Conservation (phyloP, 2,329 filamentous ascomycete genomes). For the Xylaria sp. region DNA sequence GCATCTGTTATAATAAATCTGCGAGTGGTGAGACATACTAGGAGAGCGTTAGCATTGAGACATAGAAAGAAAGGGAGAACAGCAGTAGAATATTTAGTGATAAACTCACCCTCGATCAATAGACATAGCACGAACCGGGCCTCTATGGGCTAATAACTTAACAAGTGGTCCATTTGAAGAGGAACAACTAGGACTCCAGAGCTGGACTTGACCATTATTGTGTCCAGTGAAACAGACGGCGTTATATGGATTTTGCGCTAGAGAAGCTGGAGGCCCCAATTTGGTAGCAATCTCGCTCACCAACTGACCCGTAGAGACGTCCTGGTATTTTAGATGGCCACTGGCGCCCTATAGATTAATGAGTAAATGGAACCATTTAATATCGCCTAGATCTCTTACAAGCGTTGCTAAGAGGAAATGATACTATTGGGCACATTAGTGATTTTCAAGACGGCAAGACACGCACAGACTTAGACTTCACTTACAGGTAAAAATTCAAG, state of each 20-base stretch:
- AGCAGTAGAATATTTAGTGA: not conserved
- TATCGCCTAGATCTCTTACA: conserved; percentile 61
- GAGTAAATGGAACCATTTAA: conserved; percentile 19
- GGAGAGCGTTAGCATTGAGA: conserved; percentile 17
- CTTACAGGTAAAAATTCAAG: conserved; percentile 73
- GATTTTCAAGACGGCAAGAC: not conserved
- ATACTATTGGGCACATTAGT: conserved; percentile 60
- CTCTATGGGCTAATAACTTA: conserved; percentile 88
- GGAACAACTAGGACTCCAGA: conserved; percentile 89
- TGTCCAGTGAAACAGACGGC: conserved; percentile 92
- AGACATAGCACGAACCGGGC: conserved; percentile 85
- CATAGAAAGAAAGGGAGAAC: not conserved
- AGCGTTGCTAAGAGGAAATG: conserved; percentile 93
- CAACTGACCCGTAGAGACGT: conserved; percentile 91
- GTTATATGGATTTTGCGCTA: conserved; percentile 91
- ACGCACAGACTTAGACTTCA: not conserved
- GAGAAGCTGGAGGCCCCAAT: conserved; percentile 82
- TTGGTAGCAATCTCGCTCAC: conserved; percentile 87
- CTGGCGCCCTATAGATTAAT: conserved; percentile 30
- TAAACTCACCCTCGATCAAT: conserved; percentile 71
- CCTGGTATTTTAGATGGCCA: conserved; percentile 81
- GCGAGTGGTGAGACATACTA: conserved; percentile 19
- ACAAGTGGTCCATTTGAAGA: conserved; percentile 77
- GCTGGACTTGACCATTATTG: conserved; percentile 91
- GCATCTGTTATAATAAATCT: conserved; percentile 10